phyloP scores from a whole-genome alignment of 495 filamentous ascomycete genomes.

The Hyaloscypha variabilis region DNA sequence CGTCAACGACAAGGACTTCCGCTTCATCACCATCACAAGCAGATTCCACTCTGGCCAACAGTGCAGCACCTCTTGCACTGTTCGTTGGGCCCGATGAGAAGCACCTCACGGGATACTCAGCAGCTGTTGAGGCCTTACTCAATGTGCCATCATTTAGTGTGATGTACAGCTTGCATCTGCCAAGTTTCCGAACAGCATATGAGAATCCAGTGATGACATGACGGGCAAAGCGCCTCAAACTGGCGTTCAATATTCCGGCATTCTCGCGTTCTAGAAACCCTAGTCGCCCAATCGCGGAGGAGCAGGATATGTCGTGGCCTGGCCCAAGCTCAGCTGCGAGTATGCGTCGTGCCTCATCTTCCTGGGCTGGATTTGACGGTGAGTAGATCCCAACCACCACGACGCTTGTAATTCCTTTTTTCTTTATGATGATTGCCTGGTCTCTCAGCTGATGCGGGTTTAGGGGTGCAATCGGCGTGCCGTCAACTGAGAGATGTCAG shows the following conservation, averaged over 20 bases:
- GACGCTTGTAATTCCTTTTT: conserved; percentile 34
- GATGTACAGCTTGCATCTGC: conserved; percentile 50
- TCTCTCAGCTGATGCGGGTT: conserved; percentile 35
- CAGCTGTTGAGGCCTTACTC: conserved; percentile 42
- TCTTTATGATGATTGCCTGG: conserved; percentile 37
- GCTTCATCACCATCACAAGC: conserved; percentile 32
- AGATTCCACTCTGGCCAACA: conserved; percentile 36
- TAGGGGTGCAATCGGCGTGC: conserved; percentile 36
- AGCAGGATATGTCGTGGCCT: conserved; percentile 34
- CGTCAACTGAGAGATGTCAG: conserved; percentile 37
- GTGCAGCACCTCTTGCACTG: conserved; percentile 52
- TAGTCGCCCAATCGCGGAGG: conserved; percentile 47
- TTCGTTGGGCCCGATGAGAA: conserved; percentile 58
- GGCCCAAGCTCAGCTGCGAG: conserved; percentile 27
- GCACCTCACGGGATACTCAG: conserved; percentile 49
- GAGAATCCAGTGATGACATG: conserved; percentile 47
- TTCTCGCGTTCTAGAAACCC: conserved; percentile 56
- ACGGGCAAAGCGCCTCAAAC: conserved; percentile 46
- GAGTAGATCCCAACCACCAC: conserved; percentile 45
- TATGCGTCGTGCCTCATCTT: conserved; percentile 24
- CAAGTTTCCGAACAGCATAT: conserved; percentile 43
- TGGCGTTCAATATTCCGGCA: conserved; percentile 54
- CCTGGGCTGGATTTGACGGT: conserved; percentile 31
- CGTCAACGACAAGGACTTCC: conserved; percentile 48
- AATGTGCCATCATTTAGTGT: conserved; percentile 58